A percentile compares a stretch with the other conserved stretches of the same genome.
Evolutionary conservation across 2,329 filamentous ascomycete genomes (phyloP).

Genomic region (Colletotrichum tabaci): DNA sequence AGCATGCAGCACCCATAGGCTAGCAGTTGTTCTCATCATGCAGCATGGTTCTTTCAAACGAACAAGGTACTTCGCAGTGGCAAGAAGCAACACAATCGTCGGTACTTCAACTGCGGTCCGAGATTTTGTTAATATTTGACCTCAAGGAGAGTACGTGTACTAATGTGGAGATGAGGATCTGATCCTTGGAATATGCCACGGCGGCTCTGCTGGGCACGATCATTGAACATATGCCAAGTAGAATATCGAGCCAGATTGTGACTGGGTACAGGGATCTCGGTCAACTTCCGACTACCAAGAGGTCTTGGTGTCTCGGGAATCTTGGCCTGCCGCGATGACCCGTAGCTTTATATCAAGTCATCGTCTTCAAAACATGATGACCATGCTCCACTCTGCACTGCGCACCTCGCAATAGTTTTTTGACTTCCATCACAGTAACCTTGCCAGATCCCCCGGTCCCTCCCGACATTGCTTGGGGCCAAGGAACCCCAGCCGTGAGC

Average conservation of each 20-base stretch:
- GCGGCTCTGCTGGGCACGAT: constrained; percentile 34
- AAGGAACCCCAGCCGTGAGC: constrained; percentile 12
- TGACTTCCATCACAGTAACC: background rate
- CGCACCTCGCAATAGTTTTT: background rate
- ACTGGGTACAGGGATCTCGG: background rate
- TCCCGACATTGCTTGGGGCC: constrained; percentile 10
- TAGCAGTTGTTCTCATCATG: background rate
- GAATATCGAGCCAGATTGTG: background rate
- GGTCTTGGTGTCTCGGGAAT: constrained; percentile 26
- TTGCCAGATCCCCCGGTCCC: background rate
- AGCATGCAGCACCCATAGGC: background rate
- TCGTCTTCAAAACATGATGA: background rate
- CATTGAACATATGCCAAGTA: constrained; percentile 25
- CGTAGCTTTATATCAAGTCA: constrained; percentile 3
- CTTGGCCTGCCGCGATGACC: constrained; percentile 27
- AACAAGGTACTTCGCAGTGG: background rate
- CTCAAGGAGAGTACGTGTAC: background rate
- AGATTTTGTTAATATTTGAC: background rate
- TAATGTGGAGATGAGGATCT: constrained; percentile 1
- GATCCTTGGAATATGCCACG: constrained; percentile 6
- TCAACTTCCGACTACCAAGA: constrained; percentile 32
- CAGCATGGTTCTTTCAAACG: no score
- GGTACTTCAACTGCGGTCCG: constrained; percentile 26
- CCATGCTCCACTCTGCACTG: background rate
- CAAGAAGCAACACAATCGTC: background rate